A percentile compares a stretch with the other conserved stretches of the same genome.
Evolutionary conservation across 1,139 yeast species (phyloP).

Genomic region (Geotrichum macrosporum): DNA sequence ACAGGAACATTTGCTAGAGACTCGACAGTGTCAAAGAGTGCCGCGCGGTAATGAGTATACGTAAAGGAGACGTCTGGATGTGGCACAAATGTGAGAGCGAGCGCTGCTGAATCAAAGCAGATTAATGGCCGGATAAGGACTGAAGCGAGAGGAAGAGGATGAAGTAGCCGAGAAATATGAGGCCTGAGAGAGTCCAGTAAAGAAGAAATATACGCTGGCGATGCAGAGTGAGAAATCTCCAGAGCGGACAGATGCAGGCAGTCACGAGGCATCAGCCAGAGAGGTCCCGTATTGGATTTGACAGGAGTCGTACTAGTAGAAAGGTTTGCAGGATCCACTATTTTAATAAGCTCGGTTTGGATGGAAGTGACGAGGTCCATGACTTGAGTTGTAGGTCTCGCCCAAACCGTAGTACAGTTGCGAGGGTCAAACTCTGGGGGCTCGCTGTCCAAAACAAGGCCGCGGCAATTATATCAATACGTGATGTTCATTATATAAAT

Average conservation of each 20-base stretch:
- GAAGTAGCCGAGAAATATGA: slow-evolving; percentile 18
- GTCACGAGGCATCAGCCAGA: slow-evolving; percentile 30
- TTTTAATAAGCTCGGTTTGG: slow-evolving; percentile 22
- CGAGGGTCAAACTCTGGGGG: slow-evolving; percentile 28
- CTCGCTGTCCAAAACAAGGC: slow-evolving; percentile 24
- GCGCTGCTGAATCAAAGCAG: slow-evolving; percentile 28
- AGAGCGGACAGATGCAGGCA: slow-evolving; percentile 29
- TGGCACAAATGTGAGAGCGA: slow-evolving; percentile 31
- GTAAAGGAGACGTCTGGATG: slow-evolving; percentile 20
- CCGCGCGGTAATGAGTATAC: slow-evolving; percentile 26
- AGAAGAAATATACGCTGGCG: slow-evolving; percentile 13
- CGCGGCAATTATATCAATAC: too few relatives aligned
- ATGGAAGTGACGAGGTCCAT: slow-evolving; percentile 22
- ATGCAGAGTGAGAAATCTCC: slow-evolving; percentile 29
- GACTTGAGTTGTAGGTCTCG: slow-evolving; percentile 27
- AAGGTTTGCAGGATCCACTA: slow-evolving; percentile 3
- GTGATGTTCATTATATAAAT: too few relatives aligned
- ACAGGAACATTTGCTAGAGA: slow-evolving; percentile 22
- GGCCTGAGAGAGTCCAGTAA: slow-evolving; percentile 14
- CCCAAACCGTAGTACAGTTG: slow-evolving; percentile 29
- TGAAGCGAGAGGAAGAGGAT: slow-evolving; percentile 15
- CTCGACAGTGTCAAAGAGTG: slow-evolving; percentile 20
- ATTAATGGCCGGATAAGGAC: slow-evolving; percentile 25
- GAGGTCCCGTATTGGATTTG: slow-evolving; percentile 12
- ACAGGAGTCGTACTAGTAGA: slow-evolving; percentile 1